Evolutionary conservation across 202 grass and related monocot species (phyloP), one percentile per base, ranked within the genome.

Genomic region (Zoysia matrella): DNA sequence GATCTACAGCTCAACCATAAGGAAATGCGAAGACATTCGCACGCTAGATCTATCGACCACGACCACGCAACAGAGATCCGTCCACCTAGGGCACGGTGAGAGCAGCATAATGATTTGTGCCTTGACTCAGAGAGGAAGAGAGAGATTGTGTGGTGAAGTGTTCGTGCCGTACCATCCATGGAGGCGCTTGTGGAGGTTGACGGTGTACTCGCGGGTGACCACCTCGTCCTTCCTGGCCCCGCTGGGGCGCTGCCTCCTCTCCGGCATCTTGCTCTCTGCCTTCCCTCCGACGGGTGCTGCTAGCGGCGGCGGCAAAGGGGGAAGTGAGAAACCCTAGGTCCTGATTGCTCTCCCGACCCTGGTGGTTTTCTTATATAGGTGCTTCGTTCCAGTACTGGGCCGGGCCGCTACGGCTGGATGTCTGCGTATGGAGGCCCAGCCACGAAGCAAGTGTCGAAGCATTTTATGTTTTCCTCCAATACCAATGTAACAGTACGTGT

Each of bases 181-280:
- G 77, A 80, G 77, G 52, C 77, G 77, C 77, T 79, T 94, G 85
- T 95, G 92, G 82, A 95, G 89, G 67, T 95, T 95, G 54, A 95
- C 82, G 56, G 76, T 56, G 51, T 79, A 79, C 76, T 68, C 64
- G 51, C 76, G 64, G 6, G 63, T 79, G 15, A 67, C 82, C 12
- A 92, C 85, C 85, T 95, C 92, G 60, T 90, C 92, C 82, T 92
- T 95, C 67, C 85, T 84, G 3, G 51, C 53, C 4, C 85, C 85
- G 41, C 78, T 55, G 5, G 56, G 8, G 16, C 74, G 56, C 67
- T 72, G 82, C 82, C 78, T 72, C 79, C 88, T 95, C 87, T 90
- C 90, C 40, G 83, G 51, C 92, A 94, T 91, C 43, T 58, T 12
- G 22, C 47, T 51, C 11, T 39, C 52, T 56, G 45, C 60, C n/a